Base-by-base conservation (phyloP, 2,329 filamentous ascomycete genomes). In the Ophiostoma triangulosporum region DNA sequence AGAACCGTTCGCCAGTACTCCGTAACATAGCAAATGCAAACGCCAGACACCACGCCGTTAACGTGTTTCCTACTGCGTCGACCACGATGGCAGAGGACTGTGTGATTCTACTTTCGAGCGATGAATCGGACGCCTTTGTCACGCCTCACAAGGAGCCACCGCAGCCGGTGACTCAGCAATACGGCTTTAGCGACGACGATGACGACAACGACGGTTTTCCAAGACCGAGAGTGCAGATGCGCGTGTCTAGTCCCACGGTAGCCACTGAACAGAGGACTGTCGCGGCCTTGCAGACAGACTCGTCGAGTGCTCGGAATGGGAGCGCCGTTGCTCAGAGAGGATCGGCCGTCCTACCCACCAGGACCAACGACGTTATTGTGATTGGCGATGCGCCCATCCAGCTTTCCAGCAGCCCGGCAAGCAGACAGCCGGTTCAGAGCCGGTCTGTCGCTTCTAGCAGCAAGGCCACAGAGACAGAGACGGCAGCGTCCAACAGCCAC, bases 101-200 rank as follows among this genome's bases (percentile, higher is more conserved):
- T 32, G 54, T 55, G 1, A 32, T 57, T 15, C 31, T 55, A 1
- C 38, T 57, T 24, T 57, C 56, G 17, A 56, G 54, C 26, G 56
- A 57, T 26, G 56, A 57, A 15, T 46, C 38, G 4, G 53, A 53
- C 48, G 32, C 9, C 15, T 45, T 46, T 22, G 22, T 32, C 14
- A 45, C 26, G 50, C 50, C 26, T 20, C 36, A 46, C 38, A 50
- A 50, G 48, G 9, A 17, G 12, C 7, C 27, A 40, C 11, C 3
- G 14, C 7, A 8, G 27, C 15, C 26, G 7, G 27, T n/a, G 9
- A n/a, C 9, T 20, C 27, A 17, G 17, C 24, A 32, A 31, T 31
- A 33, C n/a, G 26, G 20, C 17, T 3, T 22, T 20, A 32, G 32
- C 27, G 32, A 26, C 20, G 31, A 49, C 51, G 51, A 53, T 6